These are phyloP conservation scores for Fraxinus anomala DNA, from an alignment of 257 asterid species.

Conservation along the genomic window DNA sequence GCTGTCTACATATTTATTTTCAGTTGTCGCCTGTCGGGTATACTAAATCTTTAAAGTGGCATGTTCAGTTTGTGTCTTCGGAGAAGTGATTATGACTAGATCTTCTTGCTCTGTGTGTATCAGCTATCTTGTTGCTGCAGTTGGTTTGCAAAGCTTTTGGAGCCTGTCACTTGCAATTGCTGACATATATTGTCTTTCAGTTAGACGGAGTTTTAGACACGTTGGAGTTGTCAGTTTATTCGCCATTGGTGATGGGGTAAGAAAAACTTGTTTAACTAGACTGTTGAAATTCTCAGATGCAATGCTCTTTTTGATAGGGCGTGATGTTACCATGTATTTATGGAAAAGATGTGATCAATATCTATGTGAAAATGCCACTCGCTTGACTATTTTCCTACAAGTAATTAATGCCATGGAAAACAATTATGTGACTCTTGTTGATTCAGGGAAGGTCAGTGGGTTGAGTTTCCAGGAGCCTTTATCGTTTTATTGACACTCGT, in stretches of 20 bases:
- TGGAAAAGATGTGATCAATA: neutral
- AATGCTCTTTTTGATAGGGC: neutral
- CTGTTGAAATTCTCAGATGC: constrained; percentile 6
- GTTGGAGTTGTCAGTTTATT: constrained; percentile 57
- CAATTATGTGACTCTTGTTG: too few species aligned
- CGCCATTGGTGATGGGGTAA: constrained; percentile 92
- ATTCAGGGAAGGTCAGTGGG: too few species aligned
- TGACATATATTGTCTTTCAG: constrained; percentile 70
- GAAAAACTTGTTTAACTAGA: constrained; percentile 26
- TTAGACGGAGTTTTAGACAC: constrained; percentile 72
- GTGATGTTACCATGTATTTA: neutral
- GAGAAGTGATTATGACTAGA: constrained; percentile 26
- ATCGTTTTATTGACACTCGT: neutral
- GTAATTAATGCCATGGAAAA: too few species aligned
- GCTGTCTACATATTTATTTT: neutral
- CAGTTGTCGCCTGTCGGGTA: neutral
- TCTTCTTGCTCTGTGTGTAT: constrained; percentile 27
- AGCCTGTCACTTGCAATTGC: constrained; percentile 71
- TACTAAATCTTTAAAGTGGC: neutral
- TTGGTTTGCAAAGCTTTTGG: constrained; percentile 82
- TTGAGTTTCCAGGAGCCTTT: neutral
- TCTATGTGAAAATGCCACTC: neutral
- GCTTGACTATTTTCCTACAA: neutral
- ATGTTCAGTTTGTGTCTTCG: neutral
- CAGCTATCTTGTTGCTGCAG: constrained; percentile 89